Evolutionary conservation across 2,329 filamentous ascomycete species (phyloP), one percentile per base, ranked within the genome.

Genomic region (Monosporascus sp.): DNA sequence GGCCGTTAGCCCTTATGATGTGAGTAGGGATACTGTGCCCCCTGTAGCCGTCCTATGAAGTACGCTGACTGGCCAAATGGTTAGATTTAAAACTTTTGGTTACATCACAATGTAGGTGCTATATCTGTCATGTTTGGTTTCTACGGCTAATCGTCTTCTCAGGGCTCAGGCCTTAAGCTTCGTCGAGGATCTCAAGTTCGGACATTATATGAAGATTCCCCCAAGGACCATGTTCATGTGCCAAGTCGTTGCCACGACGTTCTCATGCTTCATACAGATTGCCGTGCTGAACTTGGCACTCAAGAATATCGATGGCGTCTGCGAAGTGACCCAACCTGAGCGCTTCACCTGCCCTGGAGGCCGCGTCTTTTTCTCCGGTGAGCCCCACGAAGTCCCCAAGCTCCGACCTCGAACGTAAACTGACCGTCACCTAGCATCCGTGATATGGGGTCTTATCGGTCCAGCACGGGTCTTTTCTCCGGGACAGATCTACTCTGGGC

Each of bases 1-100:
- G 80, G 6, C 87, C 88, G 0, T 72, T 91, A 51, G 87, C 85
- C 0, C 80, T 90, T 56, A 91, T 91, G 87, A 77, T 90, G 73
- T 88, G 65, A 59, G 74, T 63, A 22, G 6, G 7, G 9, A 5
- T 26, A 20, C 41, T 7, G 8, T 38, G 15, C 24, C 17, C 15
- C 3, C 15, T 28, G 22, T 4, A 46, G 24, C 7, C 14, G 5
- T 46, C n/a, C 18, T 51, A 31, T n/a, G 15, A 26, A 3, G n/a
- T 8, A 22, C 44, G 14, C 63, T 69, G 49, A 69, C 51, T 4
- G 1, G 3, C 17, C 15, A n/a, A 24, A 22, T 46, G 24, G 31
- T 1, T 51, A 82, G 79, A 17, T 85, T 85, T 70, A 84, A 85
- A 67, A 84, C 80, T 0, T 85, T 81, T 60, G 81, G 81, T 31